Evolutionary conservation across 139 green algal genomes (phyloP), one percentile per base, ranked within the genome.

Genomic region (Chlamydomonas sp.): DNA sequence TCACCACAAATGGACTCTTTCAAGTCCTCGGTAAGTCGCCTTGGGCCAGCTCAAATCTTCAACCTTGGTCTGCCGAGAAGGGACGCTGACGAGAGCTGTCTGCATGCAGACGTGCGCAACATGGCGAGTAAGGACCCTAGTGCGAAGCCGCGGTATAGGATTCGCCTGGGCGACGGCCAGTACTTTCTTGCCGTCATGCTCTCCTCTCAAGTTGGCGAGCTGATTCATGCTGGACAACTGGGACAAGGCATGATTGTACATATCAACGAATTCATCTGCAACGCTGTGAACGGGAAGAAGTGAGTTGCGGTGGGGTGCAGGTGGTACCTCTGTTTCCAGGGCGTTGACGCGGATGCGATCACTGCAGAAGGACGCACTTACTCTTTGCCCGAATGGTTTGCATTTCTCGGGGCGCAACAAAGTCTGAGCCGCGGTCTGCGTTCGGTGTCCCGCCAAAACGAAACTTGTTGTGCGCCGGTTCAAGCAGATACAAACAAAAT

Each of bases 181-280:
- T 85, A 86, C 63, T 79, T 69, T 59, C 88, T 89, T 49, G 90
- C 90, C 16, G 92, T 92, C 20, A 97, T 99, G 94, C 85, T 98
- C 57, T 94, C 96, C 14, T 96, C 93, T 0, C 95, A 99, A 91
- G 83, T 99, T 31, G 94, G 93, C 20, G 86, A 96, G 0, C 66
- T 95, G 12, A 91, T 96, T 4, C 82, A 90, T 10, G 63, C 74
- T 2, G 74, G 88, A 16, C 10, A 87, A 2, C 58, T 99, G 0
- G 64, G 80, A 8, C 85, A 93, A 17, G 90, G 90, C 64, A 88
- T 90, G 3, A 89, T 98, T 12, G 59, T 98, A 1, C 66, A 86
- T 6, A 72, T 98, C 0, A 69, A 80, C 0, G 96, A 98, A 80
- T 94, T 92, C 68, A 90, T 96, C 60, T 91, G 86, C 80, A 96